Conservation (phyloP, 495 filamentous ascomycete species). For the Lasiosphaeriaceae sp. region DNA sequence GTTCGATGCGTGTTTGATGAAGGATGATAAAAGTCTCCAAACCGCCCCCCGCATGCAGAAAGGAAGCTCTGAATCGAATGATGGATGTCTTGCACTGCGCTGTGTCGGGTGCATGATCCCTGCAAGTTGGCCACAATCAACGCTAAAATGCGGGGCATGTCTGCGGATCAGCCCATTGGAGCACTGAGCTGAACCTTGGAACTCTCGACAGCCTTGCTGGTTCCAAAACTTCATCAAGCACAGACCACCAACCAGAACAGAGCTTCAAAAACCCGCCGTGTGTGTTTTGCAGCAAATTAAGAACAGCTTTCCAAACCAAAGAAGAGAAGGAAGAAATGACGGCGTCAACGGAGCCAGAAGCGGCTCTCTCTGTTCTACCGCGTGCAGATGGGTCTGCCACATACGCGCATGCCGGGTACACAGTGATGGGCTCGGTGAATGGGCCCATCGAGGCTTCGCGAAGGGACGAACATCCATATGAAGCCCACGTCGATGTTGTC, state of each 20-base stretch:
- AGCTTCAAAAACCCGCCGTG: not conserved
- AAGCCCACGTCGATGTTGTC: slow-evolving; percentile 85
- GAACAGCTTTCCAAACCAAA: no score
- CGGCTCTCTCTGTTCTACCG: slow-evolving; percentile 54
- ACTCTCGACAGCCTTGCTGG: not conserved
- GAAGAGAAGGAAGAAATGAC: slow-evolving; percentile 40
- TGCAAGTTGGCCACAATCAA: slow-evolving; percentile 3
- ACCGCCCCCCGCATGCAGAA: not conserved
- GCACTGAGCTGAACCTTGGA: no score
- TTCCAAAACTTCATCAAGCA: slow-evolving; percentile 4
- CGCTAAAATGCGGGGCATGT: slow-evolving; percentile 20
- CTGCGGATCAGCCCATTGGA: slow-evolving; percentile 18
- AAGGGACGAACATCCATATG: slow-evolving; percentile 82
- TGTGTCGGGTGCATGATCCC: slow-evolving; percentile 4
- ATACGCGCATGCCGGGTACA: slow-evolving; percentile 73
- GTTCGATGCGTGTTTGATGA: not conserved
- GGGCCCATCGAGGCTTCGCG: slow-evolving; percentile 88
- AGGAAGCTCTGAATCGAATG: slow-evolving; percentile 5
- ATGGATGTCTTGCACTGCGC: not conserved
- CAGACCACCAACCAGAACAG: not conserved
- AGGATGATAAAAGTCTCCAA: not conserved
- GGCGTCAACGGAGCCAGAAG: slow-evolving; percentile 40
- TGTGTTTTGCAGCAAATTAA: no score
- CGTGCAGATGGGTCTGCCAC: slow-evolving; percentile 86
- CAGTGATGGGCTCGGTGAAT: slow-evolving; percentile 79